phyloP scores from a whole-genome alignment of 2,329 filamentous ascomycete species.

The Colletotrichum shisoi region DNA sequence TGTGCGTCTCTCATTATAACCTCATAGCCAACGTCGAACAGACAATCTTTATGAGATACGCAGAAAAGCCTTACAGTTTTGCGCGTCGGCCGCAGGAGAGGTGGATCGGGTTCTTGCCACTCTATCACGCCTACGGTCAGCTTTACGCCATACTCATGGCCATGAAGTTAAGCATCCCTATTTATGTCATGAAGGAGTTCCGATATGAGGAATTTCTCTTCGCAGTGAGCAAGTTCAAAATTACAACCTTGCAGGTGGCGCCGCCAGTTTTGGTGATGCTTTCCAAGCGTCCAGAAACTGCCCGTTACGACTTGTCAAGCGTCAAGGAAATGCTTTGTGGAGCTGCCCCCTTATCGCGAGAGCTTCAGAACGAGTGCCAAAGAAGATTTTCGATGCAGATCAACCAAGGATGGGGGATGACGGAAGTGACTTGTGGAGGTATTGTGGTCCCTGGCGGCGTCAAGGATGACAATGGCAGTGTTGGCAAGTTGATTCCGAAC shows the following conservation, averaged over 20 bases:
- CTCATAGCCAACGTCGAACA: slow-evolving; percentile 61
- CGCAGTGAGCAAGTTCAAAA: slow-evolving; percentile 58
- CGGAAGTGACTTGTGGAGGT: slow-evolving; percentile 58
- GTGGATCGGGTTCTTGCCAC: slow-evolving; percentile 69
- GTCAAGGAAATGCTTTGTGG: slow-evolving; percentile 59
- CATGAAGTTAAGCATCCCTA: slow-evolving; percentile 53
- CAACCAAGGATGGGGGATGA: slow-evolving; percentile 69
- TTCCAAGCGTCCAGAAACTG: slow-evolving; percentile 63
- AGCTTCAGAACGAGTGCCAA: slow-evolving; percentile 58
- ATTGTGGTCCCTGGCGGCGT: slow-evolving; percentile 53
- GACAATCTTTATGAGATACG: slow-evolving; percentile 56
- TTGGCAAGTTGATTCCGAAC: slow-evolving; percentile 63
- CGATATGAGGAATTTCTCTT: slow-evolving; percentile 62
- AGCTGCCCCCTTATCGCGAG: slow-evolving; percentile 59
- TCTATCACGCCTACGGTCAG: slow-evolving; percentile 70
- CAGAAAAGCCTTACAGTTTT: slow-evolving; percentile 49
- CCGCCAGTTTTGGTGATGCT: slow-evolving; percentile 68
- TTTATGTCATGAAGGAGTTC: slow-evolving; percentile 66
- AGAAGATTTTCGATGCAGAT: slow-evolving; percentile 51
- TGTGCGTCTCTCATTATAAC: slow-evolving; percentile 59
- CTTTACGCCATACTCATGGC: slow-evolving; percentile 60
- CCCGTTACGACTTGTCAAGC: slow-evolving; percentile 61
- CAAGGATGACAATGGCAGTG: slow-evolving; percentile 54
- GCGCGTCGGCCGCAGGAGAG: slow-evolving; percentile 54
- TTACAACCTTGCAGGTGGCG: slow-evolving; percentile 63